phyloP scores from a whole-genome alignment of 108 stramenopile genomes.

The Pseudonitzschia multiseries region DNA sequence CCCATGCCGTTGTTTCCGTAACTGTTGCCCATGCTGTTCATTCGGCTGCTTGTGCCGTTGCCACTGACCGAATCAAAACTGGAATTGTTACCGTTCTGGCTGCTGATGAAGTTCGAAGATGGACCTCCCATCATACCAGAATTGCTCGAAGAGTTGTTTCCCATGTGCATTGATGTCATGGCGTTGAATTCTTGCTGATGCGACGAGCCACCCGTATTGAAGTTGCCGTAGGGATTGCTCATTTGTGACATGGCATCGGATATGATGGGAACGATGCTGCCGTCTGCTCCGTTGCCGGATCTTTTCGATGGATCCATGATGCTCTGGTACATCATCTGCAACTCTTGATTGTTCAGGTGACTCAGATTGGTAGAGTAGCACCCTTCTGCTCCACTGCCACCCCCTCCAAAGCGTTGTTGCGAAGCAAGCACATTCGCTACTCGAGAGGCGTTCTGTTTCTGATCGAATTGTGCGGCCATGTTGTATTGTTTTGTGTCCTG shows the following conservation, averaged over 20 bases:
- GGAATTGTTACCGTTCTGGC: neutral
- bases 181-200: slow-evolving; percentile 9
- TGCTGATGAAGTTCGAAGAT: neutral
- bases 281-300: neutral
- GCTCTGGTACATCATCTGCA: slow-evolving; percentile 1
- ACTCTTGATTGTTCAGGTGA: slow-evolving; percentile 1
- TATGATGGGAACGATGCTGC: neutral
- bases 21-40: slow-evolving; percentile 8
- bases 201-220: neutral
- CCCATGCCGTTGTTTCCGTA: neutral
- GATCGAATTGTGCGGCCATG: slow-evolving; percentile 1
- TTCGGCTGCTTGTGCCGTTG: neutral
- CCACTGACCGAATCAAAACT: neutral
- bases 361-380: slow-evolving; percentile 1
- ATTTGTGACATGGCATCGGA: slow-evolving; percentile 10
- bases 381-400: neutral
- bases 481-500: neutral
- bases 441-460: slow-evolving; percentile 1
- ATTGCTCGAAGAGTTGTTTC: neutral
- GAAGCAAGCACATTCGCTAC: neutral
- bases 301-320: neutral
- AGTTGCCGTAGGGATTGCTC: neutral
- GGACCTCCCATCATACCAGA: neutral
- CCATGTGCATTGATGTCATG: slow-evolving; percentile 2
- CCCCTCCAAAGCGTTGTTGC: slow-evolving; percentile 5